Conservation (phyloP, 192 early-diverging fungal genomes). For the Mortierella hygrophila region DNA sequence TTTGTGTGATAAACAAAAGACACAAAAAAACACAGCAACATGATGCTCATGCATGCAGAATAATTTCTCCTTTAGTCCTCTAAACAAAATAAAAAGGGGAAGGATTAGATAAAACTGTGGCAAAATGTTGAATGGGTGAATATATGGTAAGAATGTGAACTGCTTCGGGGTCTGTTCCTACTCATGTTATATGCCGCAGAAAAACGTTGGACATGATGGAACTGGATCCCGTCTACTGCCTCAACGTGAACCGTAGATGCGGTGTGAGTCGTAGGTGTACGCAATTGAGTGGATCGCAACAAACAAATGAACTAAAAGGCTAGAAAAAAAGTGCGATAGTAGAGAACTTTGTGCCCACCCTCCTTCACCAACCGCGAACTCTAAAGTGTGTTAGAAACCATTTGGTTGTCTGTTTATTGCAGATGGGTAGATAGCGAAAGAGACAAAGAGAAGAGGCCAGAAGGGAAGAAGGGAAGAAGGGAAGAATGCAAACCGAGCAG, state of each 20-base stretch:
- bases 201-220: too few species aligned
- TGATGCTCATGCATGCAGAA: background rate
- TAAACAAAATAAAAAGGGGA: background rate
- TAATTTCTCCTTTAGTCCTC: background rate
- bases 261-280: too few species aligned
- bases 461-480: background rate
- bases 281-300: too few species aligned
- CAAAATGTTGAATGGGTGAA: background rate
- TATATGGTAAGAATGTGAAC: too few species aligned
- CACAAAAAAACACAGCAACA: background rate
- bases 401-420: background rate
- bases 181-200: too few species aligned
- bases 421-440: background rate
- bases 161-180: too few species aligned
- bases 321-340: too few species aligned
- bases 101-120: conserved; percentile 2
- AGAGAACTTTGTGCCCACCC: too few species aligned
- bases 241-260: too few species aligned
- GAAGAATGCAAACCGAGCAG: background rate
- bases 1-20: background rate
- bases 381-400: background rate
- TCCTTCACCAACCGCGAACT: too few species aligned
- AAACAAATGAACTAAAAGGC: too few species aligned
- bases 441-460: background rate
- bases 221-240: too few species aligned